A percentile compares a stretch with the other conserved stretches of the same genome.
Evolutionary conservation across 441 rosid genomes (phyloP).

Genomic region (Theobroma grandiflorum): DNA sequence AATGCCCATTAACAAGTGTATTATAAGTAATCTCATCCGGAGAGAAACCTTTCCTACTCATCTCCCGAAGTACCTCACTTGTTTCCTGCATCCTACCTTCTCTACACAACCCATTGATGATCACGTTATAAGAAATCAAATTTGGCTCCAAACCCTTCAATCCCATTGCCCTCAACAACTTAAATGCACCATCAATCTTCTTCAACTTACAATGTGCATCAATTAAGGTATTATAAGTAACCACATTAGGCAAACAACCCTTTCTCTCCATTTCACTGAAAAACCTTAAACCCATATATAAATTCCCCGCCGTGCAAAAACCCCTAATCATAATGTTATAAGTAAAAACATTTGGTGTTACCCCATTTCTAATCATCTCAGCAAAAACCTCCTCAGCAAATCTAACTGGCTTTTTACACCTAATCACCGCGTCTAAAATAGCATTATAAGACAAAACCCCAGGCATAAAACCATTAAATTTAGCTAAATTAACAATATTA

Average conservation of each 20-base stretch:
- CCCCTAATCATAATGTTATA: constrained; percentile 87
- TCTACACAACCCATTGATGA: constrained; percentile 77
- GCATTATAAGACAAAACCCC: constrained; percentile 90
- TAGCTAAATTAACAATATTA: constrained; percentile 62
- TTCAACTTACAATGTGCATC: constrained; percentile 69
- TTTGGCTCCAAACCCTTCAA: constrained; percentile 76
- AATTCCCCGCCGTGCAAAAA: constrained; percentile 66
- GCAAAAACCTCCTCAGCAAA: constrained; percentile 61
- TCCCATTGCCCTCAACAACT: constrained; percentile 62
- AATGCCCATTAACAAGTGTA: constrained; percentile 82
- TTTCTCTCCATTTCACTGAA: constrained; percentile 67
- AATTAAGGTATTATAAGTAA: constrained; percentile 78
- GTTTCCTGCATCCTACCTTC: constrained; percentile 85
- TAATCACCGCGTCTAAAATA: constrained; percentile 69
- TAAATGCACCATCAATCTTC: constrained; percentile 65
- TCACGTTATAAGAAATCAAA: constrained; percentile 76
- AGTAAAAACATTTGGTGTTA: constrained; percentile 81
- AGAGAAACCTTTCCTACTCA: constrained; percentile 60
- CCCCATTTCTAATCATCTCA: constrained; percentile 63
- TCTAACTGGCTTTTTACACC: constrained; percentile 55
- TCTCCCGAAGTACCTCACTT: constrained; percentile 55
- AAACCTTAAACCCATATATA: constrained; percentile 65
- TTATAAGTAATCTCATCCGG: constrained; percentile 85
- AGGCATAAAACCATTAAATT: constrained; percentile 80
- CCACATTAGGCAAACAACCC: constrained; percentile 81